Base-by-base conservation (phyloP, 2,329 filamentous ascomycete genomes). In the Colletotrichum scovillei region DNA sequence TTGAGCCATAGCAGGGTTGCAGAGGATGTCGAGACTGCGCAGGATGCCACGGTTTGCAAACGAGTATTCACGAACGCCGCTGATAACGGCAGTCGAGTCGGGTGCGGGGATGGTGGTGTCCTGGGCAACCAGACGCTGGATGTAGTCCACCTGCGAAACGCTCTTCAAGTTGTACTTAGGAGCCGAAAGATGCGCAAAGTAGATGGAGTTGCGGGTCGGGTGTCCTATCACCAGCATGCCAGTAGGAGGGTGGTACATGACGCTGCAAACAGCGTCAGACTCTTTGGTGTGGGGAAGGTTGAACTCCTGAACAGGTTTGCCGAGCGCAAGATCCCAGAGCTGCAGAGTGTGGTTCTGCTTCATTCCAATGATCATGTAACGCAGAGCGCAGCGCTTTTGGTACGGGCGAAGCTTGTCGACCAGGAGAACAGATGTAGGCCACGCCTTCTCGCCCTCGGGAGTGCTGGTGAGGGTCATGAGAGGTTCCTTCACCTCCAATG, bases 301-400 rank as follows among this genome's bases (percentile, higher is more conserved):
- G 82, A 99, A 92, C 85, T 99, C 97, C 82, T 99, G 96, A 49
- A 99, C 97, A 35, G 95, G 94, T 84, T 98, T 98, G 77, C 93
- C 94, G 42, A 99, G 92, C 55, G 94, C 95, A 80, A 99, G 92
- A 86, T 99, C 97, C 97, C 97, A 99, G 57, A 99, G 91, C 87
- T 99, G 97, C 75, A 99, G 91, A 69, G 96, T 97, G 85, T 99
- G 97, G 84, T 99, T 99, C 83, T 99, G 97, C 86, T 98, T 98
- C 91, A 98, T 95, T 78, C 97, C 97, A 75, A 99, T 94, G 81
- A 99, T 92, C 86, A 99, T 93, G 86, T 99, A 99, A 74, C 97
- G 92, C 75, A 98, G 88, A 60, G 97, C 95, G 79, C 94, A 93
- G 73, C 94, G 93, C 85, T 97, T 98, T 85, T 92, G 91, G 84